These are phyloP conservation scores for Leptographium galeiforme DNA, from an alignment of 2,329 filamentous ascomycete genomes.

Conservation along the genomic window DNA sequence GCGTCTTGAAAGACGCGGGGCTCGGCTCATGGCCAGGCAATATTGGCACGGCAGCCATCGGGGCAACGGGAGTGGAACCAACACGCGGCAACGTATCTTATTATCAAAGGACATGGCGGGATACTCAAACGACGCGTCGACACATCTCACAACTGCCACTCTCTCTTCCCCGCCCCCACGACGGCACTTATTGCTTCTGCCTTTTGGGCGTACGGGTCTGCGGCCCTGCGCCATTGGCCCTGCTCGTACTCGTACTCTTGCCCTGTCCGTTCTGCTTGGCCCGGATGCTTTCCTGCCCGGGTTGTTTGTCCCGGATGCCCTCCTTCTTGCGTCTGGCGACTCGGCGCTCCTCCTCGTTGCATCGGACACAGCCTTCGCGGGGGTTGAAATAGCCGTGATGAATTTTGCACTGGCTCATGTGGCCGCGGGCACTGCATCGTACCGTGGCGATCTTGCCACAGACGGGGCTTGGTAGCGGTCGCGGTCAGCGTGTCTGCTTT, in stretches of 20 bases:
- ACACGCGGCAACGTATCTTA: too few relatives aligned
- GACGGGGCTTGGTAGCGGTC: neutral
- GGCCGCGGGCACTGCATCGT: neutral
- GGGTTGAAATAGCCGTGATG: conserved; percentile 12
- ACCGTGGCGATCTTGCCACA: neutral
- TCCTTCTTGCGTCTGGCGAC: neutral
- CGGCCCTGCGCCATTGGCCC: neutral
- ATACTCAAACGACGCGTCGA: too few relatives aligned
- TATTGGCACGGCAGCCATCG: too few relatives aligned
- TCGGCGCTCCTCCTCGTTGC: neutral
- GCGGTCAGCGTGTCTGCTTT: neutral
- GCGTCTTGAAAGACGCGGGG: too few relatives aligned
- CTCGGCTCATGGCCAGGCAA: too few relatives aligned
- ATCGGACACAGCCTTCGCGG: conserved; percentile 7
- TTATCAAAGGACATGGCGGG: too few relatives aligned
- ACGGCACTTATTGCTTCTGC: too few relatives aligned
- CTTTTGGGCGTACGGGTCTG: too few relatives aligned
- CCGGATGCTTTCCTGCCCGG: neutral
- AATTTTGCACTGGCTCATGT: neutral
- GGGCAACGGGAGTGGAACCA: too few relatives aligned
- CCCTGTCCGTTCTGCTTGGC: neutral
- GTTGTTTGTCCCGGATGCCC: neutral
- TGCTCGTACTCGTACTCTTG: neutral
- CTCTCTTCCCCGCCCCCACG: too few relatives aligned
- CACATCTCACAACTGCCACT: too few relatives aligned